Conservation (phyloP, 768 basidiomycete species). For the Galerina marginata region DNA sequence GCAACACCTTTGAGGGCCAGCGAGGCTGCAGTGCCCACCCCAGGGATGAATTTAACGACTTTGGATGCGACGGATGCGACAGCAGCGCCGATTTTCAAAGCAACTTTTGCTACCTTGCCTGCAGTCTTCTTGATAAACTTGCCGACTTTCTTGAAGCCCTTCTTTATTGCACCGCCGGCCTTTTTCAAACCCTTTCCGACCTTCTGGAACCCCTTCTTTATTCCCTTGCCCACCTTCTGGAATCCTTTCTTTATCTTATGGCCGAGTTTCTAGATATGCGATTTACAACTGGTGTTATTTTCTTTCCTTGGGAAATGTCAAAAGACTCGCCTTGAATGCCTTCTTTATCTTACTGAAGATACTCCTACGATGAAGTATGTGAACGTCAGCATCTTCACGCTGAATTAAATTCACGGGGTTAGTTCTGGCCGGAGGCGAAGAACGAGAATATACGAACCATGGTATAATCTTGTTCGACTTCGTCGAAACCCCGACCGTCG, state of each 20-base stretch:
- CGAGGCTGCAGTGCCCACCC: constrained; percentile 8
- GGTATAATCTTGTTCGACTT: neutral
- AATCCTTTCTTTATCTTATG: constrained; percentile 9
- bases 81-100: constrained; percentile 13
- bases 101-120: constrained; percentile 15
- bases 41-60: constrained; percentile 11
- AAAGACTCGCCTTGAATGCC: constrained; percentile 9
- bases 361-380: constrained; percentile 9
- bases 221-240: neutral
- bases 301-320: neutral
- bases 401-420: neutral
- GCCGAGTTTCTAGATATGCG: constrained; percentile 5
- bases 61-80: constrained; percentile 2
- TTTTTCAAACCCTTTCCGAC: neutral
- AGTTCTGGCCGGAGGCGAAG: neutral
- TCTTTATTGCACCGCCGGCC: neutral
- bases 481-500: neutral
- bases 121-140: constrained; percentile 18
- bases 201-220: neutral
- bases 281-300: neutral
- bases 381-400: constrained; percentile 1
- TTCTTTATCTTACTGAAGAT: constrained; percentile 17
- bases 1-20: constrained; percentile 1
- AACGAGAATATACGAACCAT: neutral
- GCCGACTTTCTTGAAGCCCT: constrained; percentile 17